phyloP scores from a whole-genome alignment of 108 stramenopile species.

The Fistulifera pelliculosa region DNA sequence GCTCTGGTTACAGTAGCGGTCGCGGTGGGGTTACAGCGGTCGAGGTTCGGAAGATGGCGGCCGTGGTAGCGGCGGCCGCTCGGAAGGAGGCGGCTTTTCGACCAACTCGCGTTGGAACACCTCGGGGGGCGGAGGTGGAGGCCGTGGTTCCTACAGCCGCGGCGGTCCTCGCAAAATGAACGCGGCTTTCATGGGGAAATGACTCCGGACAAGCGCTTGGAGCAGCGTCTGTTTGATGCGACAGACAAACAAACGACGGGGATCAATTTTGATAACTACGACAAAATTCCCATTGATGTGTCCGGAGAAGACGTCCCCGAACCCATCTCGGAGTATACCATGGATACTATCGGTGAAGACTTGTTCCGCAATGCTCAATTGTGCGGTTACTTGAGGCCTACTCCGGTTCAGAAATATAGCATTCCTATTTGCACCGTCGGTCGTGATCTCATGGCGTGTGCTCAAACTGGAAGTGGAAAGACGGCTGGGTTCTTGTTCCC shows the following conservation, averaged over 20 bases:
- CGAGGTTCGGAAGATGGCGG: constrained; percentile 23
- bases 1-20: constrained; percentile 23
- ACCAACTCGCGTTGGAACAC: no score
- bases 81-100: constrained; percentile 18
- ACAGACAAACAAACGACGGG: constrained; percentile 89
- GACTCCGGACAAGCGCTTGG: constrained; percentile 62
- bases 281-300: constrained; percentile 96
- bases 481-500: constrained; percentile 98
- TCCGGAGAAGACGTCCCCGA: constrained; percentile 80
- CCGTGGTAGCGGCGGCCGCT: constrained; percentile 11
- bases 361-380: constrained; percentile 85
- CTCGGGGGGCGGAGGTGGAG: constrained; percentile 18
- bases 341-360: constrained; percentile 85
- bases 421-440: constrained; percentile 85
- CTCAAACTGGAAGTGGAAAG: constrained; percentile 94
- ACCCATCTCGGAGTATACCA: constrained; percentile 81
- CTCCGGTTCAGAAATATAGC: constrained; percentile 98
- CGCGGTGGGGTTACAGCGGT: constrained; percentile 14
- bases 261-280: constrained; percentile 99
- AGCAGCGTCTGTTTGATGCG: constrained; percentile 60
- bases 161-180: constrained; percentile 43
- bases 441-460: constrained; percentile 96
- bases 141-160: constrained; percentile 3
- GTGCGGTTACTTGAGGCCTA: constrained; percentile 88
- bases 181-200: constrained; percentile 84